These are phyloP conservation scores for Macrophomina phaseolina DNA, from an alignment of 2,329 filamentous ascomycete species.

Conservation along the genomic window DNA sequence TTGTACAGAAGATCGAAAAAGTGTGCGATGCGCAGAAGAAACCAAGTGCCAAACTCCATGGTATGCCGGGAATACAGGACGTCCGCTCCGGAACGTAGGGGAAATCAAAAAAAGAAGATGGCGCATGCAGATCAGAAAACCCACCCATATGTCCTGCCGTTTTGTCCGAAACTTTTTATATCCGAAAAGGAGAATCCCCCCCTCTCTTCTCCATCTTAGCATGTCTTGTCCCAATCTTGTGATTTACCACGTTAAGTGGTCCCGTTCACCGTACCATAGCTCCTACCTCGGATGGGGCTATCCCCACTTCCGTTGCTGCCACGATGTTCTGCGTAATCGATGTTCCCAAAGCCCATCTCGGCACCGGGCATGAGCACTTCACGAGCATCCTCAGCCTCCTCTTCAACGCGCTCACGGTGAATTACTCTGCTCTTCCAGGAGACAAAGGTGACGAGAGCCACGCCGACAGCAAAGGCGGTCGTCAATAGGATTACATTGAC, in stretches of 20 bases:
- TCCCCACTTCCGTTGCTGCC: neutral
- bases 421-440: conserved; percentile 54
- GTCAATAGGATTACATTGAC: conserved; percentile 74
- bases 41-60: neutral
- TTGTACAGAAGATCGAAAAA: too few relatives aligned
- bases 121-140: neutral
- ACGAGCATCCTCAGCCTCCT: conserved; percentile 42
- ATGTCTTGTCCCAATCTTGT: too few relatives aligned
- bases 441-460: conserved; percentile 71
- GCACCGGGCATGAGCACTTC: conserved; percentile 44
- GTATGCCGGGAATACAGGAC: neutral
- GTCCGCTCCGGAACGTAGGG: neutral
- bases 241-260: neutral
- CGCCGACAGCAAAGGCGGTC: conserved; percentile 68
- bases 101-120: neutral
- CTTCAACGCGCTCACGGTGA: conserved; percentile 42
- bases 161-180: neutral
- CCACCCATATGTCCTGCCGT: neutral
- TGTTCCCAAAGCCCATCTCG: conserved; percentile 16
- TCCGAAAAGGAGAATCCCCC: neutral
- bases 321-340: neutral
- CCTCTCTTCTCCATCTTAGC: too few relatives aligned
- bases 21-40: neutral
- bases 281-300: neutral
- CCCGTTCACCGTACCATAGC: neutral